Base-by-base conservation (phyloP, 2,329 filamentous ascomycete genomes). In the Leptographium lundbergii region DNA sequence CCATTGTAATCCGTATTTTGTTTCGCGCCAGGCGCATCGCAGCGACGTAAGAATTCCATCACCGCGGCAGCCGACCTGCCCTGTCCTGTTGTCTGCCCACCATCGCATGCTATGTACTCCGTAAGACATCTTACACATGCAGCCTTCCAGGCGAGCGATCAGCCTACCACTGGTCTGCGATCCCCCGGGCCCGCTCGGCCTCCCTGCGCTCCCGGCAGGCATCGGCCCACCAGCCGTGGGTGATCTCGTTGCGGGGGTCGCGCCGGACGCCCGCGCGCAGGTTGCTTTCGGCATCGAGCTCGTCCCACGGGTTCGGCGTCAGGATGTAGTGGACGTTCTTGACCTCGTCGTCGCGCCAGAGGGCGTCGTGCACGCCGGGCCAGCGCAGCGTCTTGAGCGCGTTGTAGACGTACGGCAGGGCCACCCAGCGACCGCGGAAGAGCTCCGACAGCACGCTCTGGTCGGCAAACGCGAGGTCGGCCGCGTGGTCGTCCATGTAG, bases 321-420 rank as follows among this genome's bases (percentile, higher is more conserved):
- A 85, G 67, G 53, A 85, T 83, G 61, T 81, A 84, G 66, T 85
- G 82, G 6, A 85, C 68, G 64, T 82, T 83, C 72, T 81, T 83
- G 56, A 85, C 79, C 48, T 71, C 67, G 22, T 77, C 77, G 64
- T 85, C 81, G 13, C 72, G 69, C 82, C 82, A 85, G 59, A 85
- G 80, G 59, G 70, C 66, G 32, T 70, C 68, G 65, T 85, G 82
- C 34, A 83, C 80, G 14, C 72, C 74, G 19, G 72, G 60, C 65
- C 65, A 66, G n/a, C 65, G 64, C 72, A 85, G 61, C 19, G 82
- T 84, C 75, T 85, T 84, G 62, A 85, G 74, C 11, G 80, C 82
- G 63, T 85, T 85, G 68, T 84, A 85, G 17, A 77, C 71, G 64
- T 84, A 85, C 1, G 81, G 80, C 64, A 85, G 71, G 6, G 78